These are phyloP conservation scores for Puccinia coronata DNA, from an alignment of 1,284 basidiomycete species.

Conservation along the genomic window DNA sequence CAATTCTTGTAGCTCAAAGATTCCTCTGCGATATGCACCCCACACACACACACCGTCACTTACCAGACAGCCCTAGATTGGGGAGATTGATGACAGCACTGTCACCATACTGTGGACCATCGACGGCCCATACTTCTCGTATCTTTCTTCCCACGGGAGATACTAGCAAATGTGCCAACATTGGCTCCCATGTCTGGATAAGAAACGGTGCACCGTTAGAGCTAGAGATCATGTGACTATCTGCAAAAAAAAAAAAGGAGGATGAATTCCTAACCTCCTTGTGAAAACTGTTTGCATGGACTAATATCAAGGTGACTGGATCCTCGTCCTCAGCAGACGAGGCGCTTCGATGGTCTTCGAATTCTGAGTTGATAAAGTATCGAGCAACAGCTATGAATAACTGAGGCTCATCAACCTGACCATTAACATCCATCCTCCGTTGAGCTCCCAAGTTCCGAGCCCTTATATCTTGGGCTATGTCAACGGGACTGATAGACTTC, in stretches of 20 bases:
- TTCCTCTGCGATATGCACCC: no score
- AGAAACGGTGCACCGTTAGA: background rate
- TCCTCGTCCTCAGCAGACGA: background rate
- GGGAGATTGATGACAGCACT: constrained; percentile 68
- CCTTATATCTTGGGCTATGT: constrained; percentile 48
- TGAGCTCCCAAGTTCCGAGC: constrained; percentile 49
- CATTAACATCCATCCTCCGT: constrained; percentile 54
- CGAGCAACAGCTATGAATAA: constrained; percentile 64
- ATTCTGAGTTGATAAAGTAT: constrained; percentile 49
- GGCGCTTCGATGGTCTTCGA: constrained; percentile 48
- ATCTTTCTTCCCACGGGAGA: constrained; percentile 58
- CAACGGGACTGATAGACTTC: constrained; percentile 51
- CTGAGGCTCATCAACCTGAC: constrained; percentile 65
- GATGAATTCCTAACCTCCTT: constrained; percentile 73
- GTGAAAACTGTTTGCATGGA: constrained; percentile 78
- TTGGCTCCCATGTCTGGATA: constrained; percentile 69
- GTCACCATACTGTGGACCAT: constrained; percentile 75
- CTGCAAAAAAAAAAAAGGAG: background rate
- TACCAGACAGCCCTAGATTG: constrained; percentile 59
- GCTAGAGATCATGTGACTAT: background rate
- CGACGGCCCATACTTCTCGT: constrained; percentile 77
- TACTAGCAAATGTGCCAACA: constrained; percentile 62
- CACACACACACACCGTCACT: no score
- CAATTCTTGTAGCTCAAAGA: no score
- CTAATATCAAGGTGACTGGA: constrained; percentile 70